Percentiles rank a stretch among this genome's conserved stretches.
phyloP scores from a whole-genome alignment of 192 early-diverging fungal species.

The Umbelopsis vinacea region DNA sequence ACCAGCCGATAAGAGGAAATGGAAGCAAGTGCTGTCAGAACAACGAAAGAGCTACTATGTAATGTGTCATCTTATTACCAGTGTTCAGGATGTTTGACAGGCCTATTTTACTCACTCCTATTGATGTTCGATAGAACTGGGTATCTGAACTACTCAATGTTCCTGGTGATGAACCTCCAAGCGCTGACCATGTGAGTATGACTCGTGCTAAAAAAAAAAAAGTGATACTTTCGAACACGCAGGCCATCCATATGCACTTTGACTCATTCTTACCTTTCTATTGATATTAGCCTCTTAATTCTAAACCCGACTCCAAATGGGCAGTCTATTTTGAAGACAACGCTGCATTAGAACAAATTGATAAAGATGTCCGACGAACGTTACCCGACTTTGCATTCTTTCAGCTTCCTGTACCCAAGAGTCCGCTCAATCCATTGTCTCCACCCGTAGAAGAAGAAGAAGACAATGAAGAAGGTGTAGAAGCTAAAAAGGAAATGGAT shows the following conservation, averaged over 20 bases:
- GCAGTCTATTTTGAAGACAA: slow-evolving; percentile 64
- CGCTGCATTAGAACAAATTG: slow-evolving; percentile 68
- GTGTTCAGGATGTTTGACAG: neutral
- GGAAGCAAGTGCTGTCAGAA: slow-evolving; percentile 50
- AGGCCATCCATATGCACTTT: neutral
- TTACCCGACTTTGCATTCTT: slow-evolving; percentile 80
- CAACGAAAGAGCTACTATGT: slow-evolving; percentile 67
- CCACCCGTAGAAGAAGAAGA: slow-evolving; percentile 27
- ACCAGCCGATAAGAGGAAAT: slow-evolving; percentile 66
- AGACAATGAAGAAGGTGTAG: neutral
- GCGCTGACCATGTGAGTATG: slow-evolving; percentile 47
- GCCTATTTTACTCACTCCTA: neutral
- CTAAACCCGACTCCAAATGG: slow-evolving; percentile 62
- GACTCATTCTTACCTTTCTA: neutral
- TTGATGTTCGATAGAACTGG: slow-evolving; percentile 45
- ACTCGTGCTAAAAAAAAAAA: slow-evolving; percentile 17
- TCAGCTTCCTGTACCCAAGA: slow-evolving; percentile 62
- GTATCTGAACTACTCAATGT: slow-evolving; percentile 68
- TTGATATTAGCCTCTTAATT: slow-evolving; percentile 44
- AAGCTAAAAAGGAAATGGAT: neutral
- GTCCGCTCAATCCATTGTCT: slow-evolving; percentile 53
- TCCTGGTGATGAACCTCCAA: slow-evolving; percentile 49
- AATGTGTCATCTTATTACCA: neutral
- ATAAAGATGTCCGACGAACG: slow-evolving; percentile 76
- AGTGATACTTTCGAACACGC: neutral